Evolutionary conservation across 2,329 filamentous ascomycete genomes (phyloP).

Genomic region (Stemphylium beticola): DNA sequence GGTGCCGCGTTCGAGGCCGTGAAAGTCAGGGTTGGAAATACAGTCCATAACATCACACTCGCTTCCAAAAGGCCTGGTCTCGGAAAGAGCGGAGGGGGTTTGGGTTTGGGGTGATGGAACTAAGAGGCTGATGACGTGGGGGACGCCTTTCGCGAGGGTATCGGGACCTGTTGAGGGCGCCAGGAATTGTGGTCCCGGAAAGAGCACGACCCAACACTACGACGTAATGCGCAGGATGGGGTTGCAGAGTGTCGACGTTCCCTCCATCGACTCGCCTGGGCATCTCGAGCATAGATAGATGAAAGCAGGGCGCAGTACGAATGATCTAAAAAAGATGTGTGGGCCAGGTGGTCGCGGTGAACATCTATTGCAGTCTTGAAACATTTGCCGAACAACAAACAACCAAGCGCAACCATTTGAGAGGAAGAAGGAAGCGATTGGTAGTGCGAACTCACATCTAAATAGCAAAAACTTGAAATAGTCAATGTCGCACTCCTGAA

Average conservation of each 20-base stretch:
- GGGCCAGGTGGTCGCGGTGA: too few species aligned
- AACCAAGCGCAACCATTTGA: too few species aligned
- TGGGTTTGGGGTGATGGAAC: constrained; percentile 24
- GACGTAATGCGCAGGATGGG: neutral
- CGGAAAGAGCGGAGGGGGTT: constrained; percentile 16
- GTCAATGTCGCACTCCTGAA: too few species aligned
- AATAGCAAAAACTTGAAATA: too few species aligned
- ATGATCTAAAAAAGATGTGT: too few species aligned
- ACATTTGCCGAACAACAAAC: too few species aligned
- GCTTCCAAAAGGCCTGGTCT: constrained; percentile 22
- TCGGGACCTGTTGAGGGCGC: constrained; percentile 9
- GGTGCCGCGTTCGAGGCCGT: constrained; percentile 48
- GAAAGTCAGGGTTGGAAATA: constrained; percentile 58
- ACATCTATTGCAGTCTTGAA: too few species aligned
- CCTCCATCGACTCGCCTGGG: neutral
- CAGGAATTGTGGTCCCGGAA: constrained; percentile 8
- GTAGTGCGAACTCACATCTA: too few species aligned
- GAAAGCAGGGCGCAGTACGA: neutral
- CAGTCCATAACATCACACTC: constrained; percentile 42
- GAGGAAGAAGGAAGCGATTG: too few species aligned
- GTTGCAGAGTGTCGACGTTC: neutral
- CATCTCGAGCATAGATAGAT: neutral
- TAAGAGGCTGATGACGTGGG: constrained; percentile 13
- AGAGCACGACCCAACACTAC: constrained; percentile 11
- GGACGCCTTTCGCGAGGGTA: neutral